Evolutionary conservation across 2,329 filamentous ascomycete genomes (phyloP), one percentile per base, ranked within the genome.

Genomic region (Fusarium bulbicola): DNA sequence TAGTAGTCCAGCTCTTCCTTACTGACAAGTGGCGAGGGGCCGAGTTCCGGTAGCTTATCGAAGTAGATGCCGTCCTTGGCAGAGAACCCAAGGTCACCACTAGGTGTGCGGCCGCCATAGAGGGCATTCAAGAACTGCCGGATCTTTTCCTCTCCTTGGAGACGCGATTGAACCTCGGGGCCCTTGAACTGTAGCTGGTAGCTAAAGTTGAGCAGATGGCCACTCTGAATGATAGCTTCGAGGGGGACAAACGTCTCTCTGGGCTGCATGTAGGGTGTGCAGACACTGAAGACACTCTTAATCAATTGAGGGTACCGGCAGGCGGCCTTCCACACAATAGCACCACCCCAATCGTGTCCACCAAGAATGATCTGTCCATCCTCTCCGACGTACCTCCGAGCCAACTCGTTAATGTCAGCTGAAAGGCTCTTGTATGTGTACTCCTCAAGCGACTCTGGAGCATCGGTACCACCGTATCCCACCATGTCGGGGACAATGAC

Each of bases 261-360:
- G 1, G 92, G 92, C 6, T 89, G 81, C 7, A 78, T 77, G 80
- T 92, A 97, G 0, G 95, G 93, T 34, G 94, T 95, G 83, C 93
- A 96, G 68, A 97, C 85, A 74, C 89, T 89, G 84, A 97, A 95
- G 68, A 97, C 85, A 76, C 91, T 91, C 43, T 87, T 88, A 72
- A 97, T 85, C 18, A 97, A 85, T 45, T 91, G 83, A 0, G 93
- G 94, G 77, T 95, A 86, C 87, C 91, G 94, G 71, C 92, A 87
- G 20, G 92, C 90, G 64, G 92, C 84, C 61, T 94, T 90, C 86
- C 93, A 97, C 60, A 92, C 91, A 34, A 95, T 85, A 6, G 87
- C 86, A 76, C 93, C 95, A 80, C 95, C 95, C 93, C 95, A 98
- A 83, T 98, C 95, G 83, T 98, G 95, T 13, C 95, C 95, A 54